Percentiles rank a stretch among this genome's conserved stretches.
Conservation (phyloP, 257 asterid species). For the Sherardia arvensis region DNA sequence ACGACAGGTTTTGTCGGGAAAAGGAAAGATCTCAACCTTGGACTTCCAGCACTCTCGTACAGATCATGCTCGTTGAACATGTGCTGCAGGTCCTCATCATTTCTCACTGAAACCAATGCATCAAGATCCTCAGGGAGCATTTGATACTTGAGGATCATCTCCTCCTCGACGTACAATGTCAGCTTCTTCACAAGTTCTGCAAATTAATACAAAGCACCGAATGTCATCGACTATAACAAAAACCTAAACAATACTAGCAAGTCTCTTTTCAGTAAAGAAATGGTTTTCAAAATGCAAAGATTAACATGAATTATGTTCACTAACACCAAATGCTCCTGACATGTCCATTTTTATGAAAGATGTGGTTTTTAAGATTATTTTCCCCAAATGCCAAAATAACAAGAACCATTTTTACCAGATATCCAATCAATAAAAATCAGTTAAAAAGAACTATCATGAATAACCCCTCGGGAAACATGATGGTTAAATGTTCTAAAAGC, state of each 20-base stretch:
- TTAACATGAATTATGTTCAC: too few relatives aligned
- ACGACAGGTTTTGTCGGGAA: constrained; percentile 42
- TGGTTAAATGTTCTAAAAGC: neutral
- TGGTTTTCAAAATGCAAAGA: neutral
- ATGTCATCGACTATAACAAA: neutral
- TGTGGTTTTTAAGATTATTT: neutral
- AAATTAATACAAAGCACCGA: neutral
- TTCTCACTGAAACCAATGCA: constrained; percentile 60
- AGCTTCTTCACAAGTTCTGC: constrained; percentile 82
- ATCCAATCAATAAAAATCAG: too few relatives aligned
- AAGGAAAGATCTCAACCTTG: constrained; percentile 62
- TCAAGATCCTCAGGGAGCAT: constrained; percentile 73
- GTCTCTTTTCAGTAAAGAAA: neutral
- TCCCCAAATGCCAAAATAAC: neutral
- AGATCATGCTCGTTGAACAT: constrained; percentile 64
- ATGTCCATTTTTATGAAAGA: neutral
- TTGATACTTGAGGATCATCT: constrained; percentile 72
- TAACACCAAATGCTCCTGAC: too few relatives aligned
- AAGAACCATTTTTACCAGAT: neutral
- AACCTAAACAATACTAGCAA: neutral
- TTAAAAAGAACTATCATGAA: neutral
- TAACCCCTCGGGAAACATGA: neutral
- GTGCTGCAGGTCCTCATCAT: constrained; percentile 67
- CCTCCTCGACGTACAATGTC: constrained; percentile 47
- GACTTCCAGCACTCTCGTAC: constrained; percentile 30